Evolutionary conservation across 106 monocot species (phyloP), one percentile per base, ranked within the genome.

Genomic region (Dioscorea zingiberensis): DNA sequence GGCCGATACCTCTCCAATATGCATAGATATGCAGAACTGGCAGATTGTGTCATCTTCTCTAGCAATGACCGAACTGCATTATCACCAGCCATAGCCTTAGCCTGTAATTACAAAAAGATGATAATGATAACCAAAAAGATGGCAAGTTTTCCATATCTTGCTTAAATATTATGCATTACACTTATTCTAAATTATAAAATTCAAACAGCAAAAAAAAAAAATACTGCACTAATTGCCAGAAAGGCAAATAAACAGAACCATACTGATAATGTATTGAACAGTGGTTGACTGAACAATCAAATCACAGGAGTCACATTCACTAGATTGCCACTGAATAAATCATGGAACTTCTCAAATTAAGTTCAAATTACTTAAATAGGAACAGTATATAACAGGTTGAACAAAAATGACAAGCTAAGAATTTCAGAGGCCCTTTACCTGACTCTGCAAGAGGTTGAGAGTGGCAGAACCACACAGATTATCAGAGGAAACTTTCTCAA

Each of bases 61-160:
- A 99, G 82, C 66, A 99, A 87, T 44, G 67, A 77, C 44, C 89
- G 84, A 59, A 93, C 84, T 55, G 78, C 73, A 82, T 69, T 84
- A 76, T 99, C 98, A 75, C 98, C 98, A 21, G 93, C 86, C 98
- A 99, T 93, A 55, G 89, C 89, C 69, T 93, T 99, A 19, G 80
- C 93, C 98, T 99, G 76, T 14, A 65, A 24, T 48, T 58, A 48
- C 22, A 65, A 29, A 25, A 38, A 54, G n/a, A 66, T 56, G 27
- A 60, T 51, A 47, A 74, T 55, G 54, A 45, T 18, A 46, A 55
- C 44, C n/a, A 56, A 56, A 23, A 25, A 44, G 32, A 53, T 0
- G 24, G 15, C 13, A 45, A 26, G n/a, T 53, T 56, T 29, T 32
- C 54, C 46, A 47, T 32, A 16, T 55, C 6, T 44, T 1, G 46